phyloP scores from a whole-genome alignment of 179 eudicot species.

The Silene coronaria region DNA sequence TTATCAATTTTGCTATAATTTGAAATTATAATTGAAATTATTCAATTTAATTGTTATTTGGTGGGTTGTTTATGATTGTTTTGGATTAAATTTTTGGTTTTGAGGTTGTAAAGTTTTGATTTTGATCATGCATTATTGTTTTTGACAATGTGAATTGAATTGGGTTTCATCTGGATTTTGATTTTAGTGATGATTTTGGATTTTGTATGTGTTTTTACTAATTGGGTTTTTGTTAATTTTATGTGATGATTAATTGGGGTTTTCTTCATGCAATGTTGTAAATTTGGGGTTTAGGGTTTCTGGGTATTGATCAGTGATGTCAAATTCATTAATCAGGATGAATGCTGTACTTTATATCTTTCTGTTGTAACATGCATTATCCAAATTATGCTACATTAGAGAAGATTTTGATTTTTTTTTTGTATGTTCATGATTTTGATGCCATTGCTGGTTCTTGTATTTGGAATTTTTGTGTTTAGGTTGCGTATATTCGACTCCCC shows the following conservation, averaged over 20 bases:
- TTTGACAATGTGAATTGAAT: neutral
- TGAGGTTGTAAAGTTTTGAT: neutral
- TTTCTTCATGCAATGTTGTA: slow-evolving; percentile 17
- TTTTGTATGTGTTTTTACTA: neutral
- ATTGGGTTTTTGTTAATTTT: neutral
- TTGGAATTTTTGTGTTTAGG: neutral
- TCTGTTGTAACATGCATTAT: slow-evolving; percentile 29
- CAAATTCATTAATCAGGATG: slow-evolving; percentile 24
- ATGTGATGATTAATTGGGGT: neutral
- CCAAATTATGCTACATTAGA: neutral
- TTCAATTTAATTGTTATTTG: neutral
- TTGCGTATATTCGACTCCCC: too few relatives aligned
- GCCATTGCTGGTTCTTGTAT: neutral
- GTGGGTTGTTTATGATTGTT: neutral
- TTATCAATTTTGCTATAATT: neutral
- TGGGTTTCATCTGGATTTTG: slow-evolving; percentile 9
- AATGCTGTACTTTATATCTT: neutral
- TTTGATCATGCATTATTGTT: neutral
- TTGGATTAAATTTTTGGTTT: neutral
- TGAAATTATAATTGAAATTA: neutral
- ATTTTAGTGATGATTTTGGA: neutral
- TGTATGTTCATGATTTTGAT: neutral
- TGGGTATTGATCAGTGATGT: slow-evolving; percentile 12
- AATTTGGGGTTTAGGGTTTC: slow-evolving; percentile 22
- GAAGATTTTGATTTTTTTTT: neutral